These are phyloP conservation scores for Leccinum uliginosum DNA, from an alignment of 768 basidiomycete genomes.

Conservation along the genomic window DNA sequence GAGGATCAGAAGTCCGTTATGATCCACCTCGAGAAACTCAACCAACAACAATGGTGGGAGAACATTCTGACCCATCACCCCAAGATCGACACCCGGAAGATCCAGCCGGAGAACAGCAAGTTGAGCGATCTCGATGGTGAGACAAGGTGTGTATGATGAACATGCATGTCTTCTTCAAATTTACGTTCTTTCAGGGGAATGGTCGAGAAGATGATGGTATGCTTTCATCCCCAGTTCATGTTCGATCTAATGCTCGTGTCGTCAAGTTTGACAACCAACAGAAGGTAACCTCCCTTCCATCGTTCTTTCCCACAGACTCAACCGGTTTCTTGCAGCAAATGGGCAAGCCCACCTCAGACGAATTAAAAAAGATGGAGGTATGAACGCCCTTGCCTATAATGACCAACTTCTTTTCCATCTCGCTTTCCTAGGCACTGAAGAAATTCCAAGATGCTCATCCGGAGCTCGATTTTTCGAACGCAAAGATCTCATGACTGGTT, in stretches of 20 bases:
- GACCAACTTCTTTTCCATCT: neutral
- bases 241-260: constrained; percentile 8
- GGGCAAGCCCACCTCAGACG: constrained; percentile 94
- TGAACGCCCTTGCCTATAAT: constrained; percentile 7
- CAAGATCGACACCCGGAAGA: constrained; percentile 95
- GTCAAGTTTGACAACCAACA: constrained; percentile 42
- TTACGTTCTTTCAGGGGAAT: constrained; percentile 58
- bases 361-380: constrained; percentile 89
- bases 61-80: constrained; percentile 93
- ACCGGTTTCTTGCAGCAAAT: constrained; percentile 57
- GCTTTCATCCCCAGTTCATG: constrained; percentile 39
- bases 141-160: constrained; percentile 59
- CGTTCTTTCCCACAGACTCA: neutral
- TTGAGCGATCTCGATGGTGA: constrained; percentile 95
- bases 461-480: constrained; percentile 91
- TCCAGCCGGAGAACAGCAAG: constrained; percentile 92
- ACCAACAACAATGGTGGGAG: constrained; percentile 95
- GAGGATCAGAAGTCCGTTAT: constrained; percentile 74
- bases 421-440: constrained; percentile 57
- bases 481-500: constrained; percentile 64
- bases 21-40: constrained; percentile 83
- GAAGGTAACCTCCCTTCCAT: constrained; percentile 28
- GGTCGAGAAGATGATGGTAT: constrained; percentile 99
- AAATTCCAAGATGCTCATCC: constrained; percentile 90
- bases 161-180: neutral